These are phyloP conservation scores for Gossypium gossypioides DNA, from an alignment of 441 rosid species.

Conservation along the genomic window DNA sequence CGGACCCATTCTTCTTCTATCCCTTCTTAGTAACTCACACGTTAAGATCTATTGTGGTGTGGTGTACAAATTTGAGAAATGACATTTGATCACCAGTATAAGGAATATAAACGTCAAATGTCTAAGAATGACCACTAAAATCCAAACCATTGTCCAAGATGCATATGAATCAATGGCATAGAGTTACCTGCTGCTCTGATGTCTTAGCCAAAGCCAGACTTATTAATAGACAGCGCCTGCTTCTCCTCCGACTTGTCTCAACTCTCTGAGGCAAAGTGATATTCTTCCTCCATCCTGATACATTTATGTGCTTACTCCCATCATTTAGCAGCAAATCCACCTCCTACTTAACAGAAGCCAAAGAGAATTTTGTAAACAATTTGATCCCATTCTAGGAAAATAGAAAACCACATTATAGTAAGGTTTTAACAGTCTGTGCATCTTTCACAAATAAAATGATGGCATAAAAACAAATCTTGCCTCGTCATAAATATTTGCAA, in stretches of 20 bases:
- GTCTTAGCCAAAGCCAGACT: conserved; percentile 92
- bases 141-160: not conserved
- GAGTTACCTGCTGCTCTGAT: conserved; percentile 68
- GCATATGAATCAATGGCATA: conserved; percentile 8
- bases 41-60: not conserved
- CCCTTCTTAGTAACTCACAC: not conserved
- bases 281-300: conserved; percentile 86
- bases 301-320: conserved; percentile 98
- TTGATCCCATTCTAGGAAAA: conserved; percentile 13
- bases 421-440: not conserved
- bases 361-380: conserved; percentile 16
- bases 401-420: conserved; percentile 7
- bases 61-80: not conserved
- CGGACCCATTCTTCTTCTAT: not conserved
- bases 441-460: conserved; percentile 9
- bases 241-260: conserved; percentile 92
- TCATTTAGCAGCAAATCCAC: conserved; percentile 97
- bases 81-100: not conserved
- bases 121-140: not conserved
- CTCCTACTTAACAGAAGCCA: conserved; percentile 53
- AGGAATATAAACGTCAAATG: conserved; percentile 1
- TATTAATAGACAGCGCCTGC: conserved; percentile 86
- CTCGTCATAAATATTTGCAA: conserved; percentile 96
- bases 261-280: conserved; percentile 74
- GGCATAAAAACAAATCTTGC: conserved; percentile 32